Conservation (phyloP, 805 yeast genomes). For the Suhomyces sp. region DNA sequence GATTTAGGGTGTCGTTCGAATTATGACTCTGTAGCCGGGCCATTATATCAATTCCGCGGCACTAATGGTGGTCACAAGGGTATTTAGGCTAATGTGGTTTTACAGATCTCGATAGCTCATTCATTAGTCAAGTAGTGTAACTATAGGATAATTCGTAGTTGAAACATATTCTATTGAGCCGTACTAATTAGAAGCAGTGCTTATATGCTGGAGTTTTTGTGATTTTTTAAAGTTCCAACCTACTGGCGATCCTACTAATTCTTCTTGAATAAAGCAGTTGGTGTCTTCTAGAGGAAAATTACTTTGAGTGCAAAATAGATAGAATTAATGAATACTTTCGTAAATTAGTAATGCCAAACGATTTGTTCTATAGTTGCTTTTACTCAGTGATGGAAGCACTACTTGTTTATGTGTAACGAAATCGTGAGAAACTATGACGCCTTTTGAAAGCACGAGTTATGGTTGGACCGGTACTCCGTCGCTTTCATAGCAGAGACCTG, state of each 20-base stretch:
- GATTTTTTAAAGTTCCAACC: no score
- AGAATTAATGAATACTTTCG: not conserved
- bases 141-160: no score
- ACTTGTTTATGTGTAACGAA: not conserved
- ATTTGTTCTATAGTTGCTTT: not conserved
- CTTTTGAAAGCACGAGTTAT: not conserved
- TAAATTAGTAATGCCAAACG: not conserved
- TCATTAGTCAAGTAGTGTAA: no score
- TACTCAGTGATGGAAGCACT: not conserved
- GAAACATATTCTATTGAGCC: no score
- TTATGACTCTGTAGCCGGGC: no score
- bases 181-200: no score
- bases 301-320: not conserved
- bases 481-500: not conserved
- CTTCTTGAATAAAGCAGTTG: not conserved
- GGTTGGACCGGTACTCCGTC: not conserved
- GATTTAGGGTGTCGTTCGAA: no score
- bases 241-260: not conserved
- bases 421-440: not conserved
- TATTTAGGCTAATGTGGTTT: no score
- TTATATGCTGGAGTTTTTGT: not conserved
- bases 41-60: no score
- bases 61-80: no score
- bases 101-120: no score
- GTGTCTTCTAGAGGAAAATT: no score